These are phyloP conservation scores for Silene conica DNA, from an alignment of 148 eudicot species.

Conservation along the genomic window DNA sequence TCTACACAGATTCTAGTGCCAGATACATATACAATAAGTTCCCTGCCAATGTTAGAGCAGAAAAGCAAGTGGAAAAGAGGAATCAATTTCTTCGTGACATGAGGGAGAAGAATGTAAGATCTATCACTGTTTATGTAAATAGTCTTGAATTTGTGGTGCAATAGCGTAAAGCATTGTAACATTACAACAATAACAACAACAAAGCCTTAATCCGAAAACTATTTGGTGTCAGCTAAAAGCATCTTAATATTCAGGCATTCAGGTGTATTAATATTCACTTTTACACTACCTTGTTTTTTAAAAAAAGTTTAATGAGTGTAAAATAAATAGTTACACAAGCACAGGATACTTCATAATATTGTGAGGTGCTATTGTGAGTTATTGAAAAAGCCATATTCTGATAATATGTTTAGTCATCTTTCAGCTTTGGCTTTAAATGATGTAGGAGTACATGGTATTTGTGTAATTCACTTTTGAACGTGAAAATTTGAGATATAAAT, in stretches of 20 bases:
- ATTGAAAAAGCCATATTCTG: not conserved
- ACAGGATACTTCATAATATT: no score
- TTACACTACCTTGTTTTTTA: not conserved
- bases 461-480: not conserved
- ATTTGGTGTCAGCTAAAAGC: not conserved
- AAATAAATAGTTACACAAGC: no score
- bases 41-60: constrained; percentile 70
- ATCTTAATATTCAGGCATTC: not conserved
- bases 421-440: not conserved
- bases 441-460: not conserved
- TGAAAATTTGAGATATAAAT: not conserved
- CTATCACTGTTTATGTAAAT: constrained; percentile 27
- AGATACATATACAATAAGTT: constrained; percentile 69
- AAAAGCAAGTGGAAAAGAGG: constrained; percentile 77
- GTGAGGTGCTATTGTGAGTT: not conserved
- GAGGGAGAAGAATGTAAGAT: constrained; percentile 25
- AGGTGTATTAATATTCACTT: not conserved
- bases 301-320: no score
- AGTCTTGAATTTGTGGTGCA: constrained; percentile 36
- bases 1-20: constrained; percentile 45
- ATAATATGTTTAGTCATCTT: not conserved
- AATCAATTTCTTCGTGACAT: constrained; percentile 47
- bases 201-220: not conserved
- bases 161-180: constrained; percentile 1
- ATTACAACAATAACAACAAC: not conserved